A percentile compares a stretch with the other conserved stretches of the same genome.
Evolutionary conservation across 2,329 filamentous ascomycete species (phyloP).

Genomic region (Trichoderma atroviride): DNA sequence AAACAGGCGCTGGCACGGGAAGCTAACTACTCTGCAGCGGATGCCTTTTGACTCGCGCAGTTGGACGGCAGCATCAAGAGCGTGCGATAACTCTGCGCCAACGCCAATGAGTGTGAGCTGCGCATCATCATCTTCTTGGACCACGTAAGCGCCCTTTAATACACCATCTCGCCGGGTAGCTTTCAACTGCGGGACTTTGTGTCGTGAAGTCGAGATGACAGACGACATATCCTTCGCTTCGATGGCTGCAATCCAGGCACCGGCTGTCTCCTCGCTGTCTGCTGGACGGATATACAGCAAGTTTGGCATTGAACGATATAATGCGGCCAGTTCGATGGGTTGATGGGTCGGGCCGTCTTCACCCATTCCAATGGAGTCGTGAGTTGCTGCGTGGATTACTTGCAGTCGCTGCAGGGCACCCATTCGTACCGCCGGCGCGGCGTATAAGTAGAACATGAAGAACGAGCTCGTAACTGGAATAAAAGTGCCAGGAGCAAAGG

Average conservation of each 20-base stretch:
- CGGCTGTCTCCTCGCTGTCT: slow-evolving; percentile 60
- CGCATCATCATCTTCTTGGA: slow-evolving; percentile 47
- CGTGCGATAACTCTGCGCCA: slow-evolving; percentile 44
- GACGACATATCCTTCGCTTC: slow-evolving; percentile 45
- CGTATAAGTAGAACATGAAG: slow-evolving; percentile 61
- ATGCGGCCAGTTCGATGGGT: slow-evolving; percentile 57
- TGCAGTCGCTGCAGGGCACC: slow-evolving; percentile 59
- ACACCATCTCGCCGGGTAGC: slow-evolving; percentile 44
- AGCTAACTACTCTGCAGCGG: slow-evolving; percentile 42
- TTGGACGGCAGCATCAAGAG: slow-evolving; percentile 42
- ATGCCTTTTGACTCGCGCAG: slow-evolving; percentile 41
- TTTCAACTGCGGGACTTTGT: slow-evolving; percentile 40
- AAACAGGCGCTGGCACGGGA: slow-evolving; percentile 45
- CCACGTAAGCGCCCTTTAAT: slow-evolving; percentile 50
- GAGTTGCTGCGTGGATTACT: slow-evolving; percentile 62
- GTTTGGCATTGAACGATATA: slow-evolving; percentile 66
- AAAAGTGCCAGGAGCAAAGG: slow-evolving; percentile 57
- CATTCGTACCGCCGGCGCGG: slow-evolving; percentile 62
- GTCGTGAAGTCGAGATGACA: slow-evolving; percentile 51
- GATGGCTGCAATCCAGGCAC: slow-evolving; percentile 56
- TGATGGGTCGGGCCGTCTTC: slow-evolving; percentile 66
- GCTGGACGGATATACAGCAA: slow-evolving; percentile 62
- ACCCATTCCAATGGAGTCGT: slow-evolving; percentile 62
- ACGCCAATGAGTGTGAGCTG: slow-evolving; percentile 50
- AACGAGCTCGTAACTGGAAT: slow-evolving; percentile 61